A percentile compares a stretch with the other conserved stretches of the same genome.
Evolutionary conservation across 164 flowering plant species (phyloP).

Genomic region (Nelumbo lutea): DNA sequence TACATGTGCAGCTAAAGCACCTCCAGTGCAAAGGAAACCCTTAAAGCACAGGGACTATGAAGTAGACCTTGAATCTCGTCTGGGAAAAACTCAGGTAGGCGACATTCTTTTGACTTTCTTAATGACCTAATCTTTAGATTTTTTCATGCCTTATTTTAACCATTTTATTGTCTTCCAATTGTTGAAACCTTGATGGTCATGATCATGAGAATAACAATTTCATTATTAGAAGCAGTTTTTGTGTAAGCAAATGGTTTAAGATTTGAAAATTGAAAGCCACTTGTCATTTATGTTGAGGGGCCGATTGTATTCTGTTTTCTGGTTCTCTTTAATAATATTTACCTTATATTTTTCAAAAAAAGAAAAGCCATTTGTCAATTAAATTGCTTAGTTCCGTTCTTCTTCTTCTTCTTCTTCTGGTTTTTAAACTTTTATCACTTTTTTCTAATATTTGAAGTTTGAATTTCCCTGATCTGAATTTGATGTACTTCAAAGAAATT

Average conservation of each 20-base stretch:
- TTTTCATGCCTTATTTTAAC: not conserved
- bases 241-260: too few relatives aligned
- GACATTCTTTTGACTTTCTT: not conserved
- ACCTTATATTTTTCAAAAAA: too few relatives aligned
- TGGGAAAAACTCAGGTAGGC: constrained; percentile 95
- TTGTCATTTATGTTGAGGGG: too few relatives aligned
- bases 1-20: constrained; percentile 70
- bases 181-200: not conserved
- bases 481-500: not conserved
- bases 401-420: too few relatives aligned
- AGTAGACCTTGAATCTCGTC: constrained; percentile 89
- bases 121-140: not conserved
- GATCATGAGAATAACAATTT: not conserved
- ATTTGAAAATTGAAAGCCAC: too few relatives aligned
- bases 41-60: constrained; percentile 96
- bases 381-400: too few relatives aligned
- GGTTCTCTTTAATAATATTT: too few relatives aligned
- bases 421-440: too few relatives aligned
- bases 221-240: too few relatives aligned
- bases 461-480: not conserved
- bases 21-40: constrained; percentile 91
- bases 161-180: not conserved
- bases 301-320: too few relatives aligned
- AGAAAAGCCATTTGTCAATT: too few relatives aligned
- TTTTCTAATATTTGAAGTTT: not conserved